These are phyloP conservation scores for Cubamyces sp. DNA, from an alignment of 768 basidiomycete genomes.

Conservation along the genomic window DNA sequence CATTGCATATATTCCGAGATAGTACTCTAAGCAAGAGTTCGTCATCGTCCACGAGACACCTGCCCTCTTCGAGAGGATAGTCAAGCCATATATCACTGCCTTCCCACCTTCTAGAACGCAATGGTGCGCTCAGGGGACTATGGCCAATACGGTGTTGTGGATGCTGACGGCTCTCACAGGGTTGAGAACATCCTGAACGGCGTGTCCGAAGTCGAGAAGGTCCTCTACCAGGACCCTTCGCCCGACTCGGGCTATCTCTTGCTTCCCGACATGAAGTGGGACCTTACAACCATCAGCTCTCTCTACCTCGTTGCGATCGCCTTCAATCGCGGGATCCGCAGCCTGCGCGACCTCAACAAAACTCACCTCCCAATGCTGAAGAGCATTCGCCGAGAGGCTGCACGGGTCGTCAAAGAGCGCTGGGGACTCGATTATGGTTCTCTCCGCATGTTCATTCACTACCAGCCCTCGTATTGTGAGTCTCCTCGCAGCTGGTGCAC, in stretches of 20 bases:
- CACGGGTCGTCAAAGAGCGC: conserved; percentile 53
- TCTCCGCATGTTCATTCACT: conserved; percentile 86
- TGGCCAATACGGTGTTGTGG: not conserved
- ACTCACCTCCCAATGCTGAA: conserved; percentile 69
- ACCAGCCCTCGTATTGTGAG: conserved; percentile 95
- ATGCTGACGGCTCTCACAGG: conserved; percentile 48
- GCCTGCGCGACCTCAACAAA: conserved; percentile 74
- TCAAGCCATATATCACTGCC: conserved; percentile 76
- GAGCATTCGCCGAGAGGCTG: conserved; percentile 62
- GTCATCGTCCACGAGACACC: conserved; percentile 86
- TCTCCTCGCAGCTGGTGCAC: conserved; percentile 16
- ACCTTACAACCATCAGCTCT: conserved; percentile 69
- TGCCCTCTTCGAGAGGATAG: conserved; percentile 67
- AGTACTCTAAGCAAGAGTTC: conserved; percentile 79
- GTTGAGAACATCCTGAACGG: conserved; percentile 84
- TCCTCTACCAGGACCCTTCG: conserved; percentile 63
- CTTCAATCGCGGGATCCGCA: conserved; percentile 61
- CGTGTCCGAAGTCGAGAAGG: conserved; percentile 69
- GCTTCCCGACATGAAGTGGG: conserved; percentile 98
- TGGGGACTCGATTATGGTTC: conserved; percentile 70
- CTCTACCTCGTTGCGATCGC: conserved; percentile 87
- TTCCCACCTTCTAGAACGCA: conserved; percentile 78
- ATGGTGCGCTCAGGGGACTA: conserved; percentile 55
- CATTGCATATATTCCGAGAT: not conserved
- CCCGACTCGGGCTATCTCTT: conserved; percentile 68